A percentile compares a stretch with the other conserved stretches of the same genome.
Conservation (phyloP, 208 protist genomes). For the Trypanosoma boissoni region DNA sequence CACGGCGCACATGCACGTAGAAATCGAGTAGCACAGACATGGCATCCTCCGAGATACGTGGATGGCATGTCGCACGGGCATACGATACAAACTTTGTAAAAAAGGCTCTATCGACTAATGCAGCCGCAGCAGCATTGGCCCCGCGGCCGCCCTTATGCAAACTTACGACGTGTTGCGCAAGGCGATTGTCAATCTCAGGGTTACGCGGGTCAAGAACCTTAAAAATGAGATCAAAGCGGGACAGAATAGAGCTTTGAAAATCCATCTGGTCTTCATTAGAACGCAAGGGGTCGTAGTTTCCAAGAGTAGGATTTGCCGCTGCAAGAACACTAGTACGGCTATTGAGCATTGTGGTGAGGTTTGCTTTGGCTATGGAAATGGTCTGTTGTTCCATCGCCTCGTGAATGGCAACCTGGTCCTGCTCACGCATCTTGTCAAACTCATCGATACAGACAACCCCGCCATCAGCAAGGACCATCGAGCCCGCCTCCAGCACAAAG, state of each 20-base stretch:
- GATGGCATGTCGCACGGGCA: slow-evolving; percentile 82
- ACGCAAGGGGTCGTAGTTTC: slow-evolving; percentile 90
- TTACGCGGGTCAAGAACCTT: slow-evolving; percentile 98
- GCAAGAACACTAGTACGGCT: slow-evolving; percentile 98
- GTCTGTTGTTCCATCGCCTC: slow-evolving; percentile 99
- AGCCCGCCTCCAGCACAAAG: slow-evolving; percentile 99
- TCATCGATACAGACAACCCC: slow-evolving; percentile 99
- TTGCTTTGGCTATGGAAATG: slow-evolving; percentile 99
- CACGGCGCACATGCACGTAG: slow-evolving; percentile 94
- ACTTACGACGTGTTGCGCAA: slow-evolving; percentile 96
- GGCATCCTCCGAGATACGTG: slow-evolving; percentile 91
- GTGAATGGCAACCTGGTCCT: slow-evolving; percentile 99
- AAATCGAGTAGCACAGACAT: slow-evolving; percentile 93
- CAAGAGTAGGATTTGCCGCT: slow-evolving; percentile 98
- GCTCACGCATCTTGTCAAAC: slow-evolving; percentile 99
- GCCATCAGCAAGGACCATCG: slow-evolving; percentile 99
- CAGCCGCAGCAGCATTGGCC: slow-evolving; percentile 32
- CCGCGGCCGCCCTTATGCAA: slow-evolving; percentile 92
- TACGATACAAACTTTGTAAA: slow-evolving; percentile 96
- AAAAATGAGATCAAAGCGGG: slow-evolving; percentile 99
- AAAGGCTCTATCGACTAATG: slow-evolving; percentile 69
- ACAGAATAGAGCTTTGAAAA: slow-evolving; percentile 99
- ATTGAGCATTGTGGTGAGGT: slow-evolving; percentile 99
- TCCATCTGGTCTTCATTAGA: slow-evolving; percentile 93
- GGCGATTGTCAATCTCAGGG: slow-evolving; percentile 88